Conservation (phyloP, 257 asterid species). For the Dorcoceras hygrometricum region DNA sequence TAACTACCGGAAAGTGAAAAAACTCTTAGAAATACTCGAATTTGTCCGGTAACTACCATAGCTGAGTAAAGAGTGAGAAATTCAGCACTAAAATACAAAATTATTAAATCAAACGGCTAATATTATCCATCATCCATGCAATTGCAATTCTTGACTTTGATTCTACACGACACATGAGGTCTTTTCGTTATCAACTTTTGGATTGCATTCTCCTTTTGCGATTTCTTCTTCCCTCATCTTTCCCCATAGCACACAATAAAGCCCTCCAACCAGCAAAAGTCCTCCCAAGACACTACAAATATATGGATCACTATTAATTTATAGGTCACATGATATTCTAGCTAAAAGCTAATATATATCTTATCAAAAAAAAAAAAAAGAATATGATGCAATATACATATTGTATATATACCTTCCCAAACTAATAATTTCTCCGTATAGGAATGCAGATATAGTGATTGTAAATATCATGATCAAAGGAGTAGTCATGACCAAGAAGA, state of each 20-base stretch:
- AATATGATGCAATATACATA: no score
- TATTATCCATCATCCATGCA: not conserved
- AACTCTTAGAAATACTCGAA: no score
- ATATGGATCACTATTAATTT: not conserved
- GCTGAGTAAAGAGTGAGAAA: no score
- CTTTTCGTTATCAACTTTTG: slow-evolving; percentile 39
- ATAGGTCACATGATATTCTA: not conserved
- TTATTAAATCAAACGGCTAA: no score
- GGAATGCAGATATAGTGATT: slow-evolving; percentile 50
- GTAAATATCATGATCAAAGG: slow-evolving; percentile 61
- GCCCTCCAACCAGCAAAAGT: slow-evolving; percentile 64
- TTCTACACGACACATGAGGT: slow-evolving; percentile 22
- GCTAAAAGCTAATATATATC: no score
- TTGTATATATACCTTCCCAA: slow-evolving; percentile 59
- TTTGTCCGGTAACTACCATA: no score
- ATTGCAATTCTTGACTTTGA: slow-evolving; percentile 15
- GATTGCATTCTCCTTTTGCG: slow-evolving; percentile 23
- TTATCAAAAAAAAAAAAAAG: no score
- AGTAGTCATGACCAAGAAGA: slow-evolving; percentile 67
- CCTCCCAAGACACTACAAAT: slow-evolving; percentile 69
- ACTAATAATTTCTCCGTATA: slow-evolving; percentile 60
- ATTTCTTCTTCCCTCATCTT: slow-evolving; percentile 58
- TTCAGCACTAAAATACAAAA: no score
- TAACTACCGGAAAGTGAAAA: no score
- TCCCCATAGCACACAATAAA: slow-evolving; percentile 81